Conservation (phyloP, 2,329 filamentous ascomycete species). For the Ophiosphaerella narmari region DNA sequence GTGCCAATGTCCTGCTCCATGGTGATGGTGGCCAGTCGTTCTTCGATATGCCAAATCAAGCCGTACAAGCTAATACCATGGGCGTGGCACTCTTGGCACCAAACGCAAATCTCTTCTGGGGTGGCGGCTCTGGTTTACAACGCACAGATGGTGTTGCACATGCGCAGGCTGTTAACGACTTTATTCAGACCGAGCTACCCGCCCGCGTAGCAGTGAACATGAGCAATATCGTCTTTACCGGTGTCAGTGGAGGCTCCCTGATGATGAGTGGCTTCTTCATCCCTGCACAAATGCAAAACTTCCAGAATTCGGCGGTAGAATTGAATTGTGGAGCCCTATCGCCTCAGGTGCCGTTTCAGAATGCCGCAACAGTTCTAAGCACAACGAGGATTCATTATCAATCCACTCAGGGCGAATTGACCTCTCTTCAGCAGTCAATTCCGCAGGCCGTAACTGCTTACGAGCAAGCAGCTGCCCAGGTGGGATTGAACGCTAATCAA, state of each 20-base stretch:
- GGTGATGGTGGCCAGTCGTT: conserved; percentile 65
- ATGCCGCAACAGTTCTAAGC: conserved; percentile 49
- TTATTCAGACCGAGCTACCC: conserved; percentile 56
- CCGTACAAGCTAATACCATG: conserved; percentile 56
- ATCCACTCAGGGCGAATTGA: conserved; percentile 58
- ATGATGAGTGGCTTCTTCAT: conserved; percentile 63
- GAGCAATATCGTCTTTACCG: conserved; percentile 61
- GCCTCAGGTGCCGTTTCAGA: conserved; percentile 58
- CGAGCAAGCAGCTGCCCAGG: conserved; percentile 52
- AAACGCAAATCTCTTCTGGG: conserved; percentile 61
- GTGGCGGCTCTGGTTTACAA: conserved; percentile 57
- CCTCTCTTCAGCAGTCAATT: conserved; percentile 56
- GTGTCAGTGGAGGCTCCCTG: conserved; percentile 61
- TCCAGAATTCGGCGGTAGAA: conserved; percentile 56
- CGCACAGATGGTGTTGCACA: conserved; percentile 62
- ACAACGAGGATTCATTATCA: conserved; percentile 62
- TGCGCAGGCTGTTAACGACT: conserved; percentile 60
- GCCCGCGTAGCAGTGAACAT: conserved; percentile 60
- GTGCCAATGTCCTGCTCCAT: conserved; percentile 62
- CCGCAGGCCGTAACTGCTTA: conserved; percentile 58
- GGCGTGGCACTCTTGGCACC: conserved; percentile 61
- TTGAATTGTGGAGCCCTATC: conserved; percentile 61
- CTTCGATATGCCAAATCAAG: conserved; percentile 63
- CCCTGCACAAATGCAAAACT: conserved; percentile 60
- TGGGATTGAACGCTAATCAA: conserved; percentile 52